Conservation (phyloP, 2,329 filamentous ascomycete species). For the Cladophialophora yegresii region DNA sequence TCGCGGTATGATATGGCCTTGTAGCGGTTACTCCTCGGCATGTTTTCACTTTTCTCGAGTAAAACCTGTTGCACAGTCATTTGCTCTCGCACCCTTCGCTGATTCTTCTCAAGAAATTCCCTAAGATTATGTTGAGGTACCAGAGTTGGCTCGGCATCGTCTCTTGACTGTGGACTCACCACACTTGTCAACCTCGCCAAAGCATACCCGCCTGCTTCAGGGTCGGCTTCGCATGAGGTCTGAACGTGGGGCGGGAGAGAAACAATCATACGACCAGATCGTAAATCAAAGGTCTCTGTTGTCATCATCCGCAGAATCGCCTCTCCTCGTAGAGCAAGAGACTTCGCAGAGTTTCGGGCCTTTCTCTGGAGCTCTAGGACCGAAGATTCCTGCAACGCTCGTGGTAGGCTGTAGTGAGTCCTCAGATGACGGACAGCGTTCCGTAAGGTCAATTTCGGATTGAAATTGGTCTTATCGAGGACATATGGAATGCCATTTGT, state of each 20-base stretch:
- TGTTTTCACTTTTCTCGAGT: conserved; percentile 7
- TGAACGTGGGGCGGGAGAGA: conserved; percentile 16
- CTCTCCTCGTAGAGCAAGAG: conserved; percentile 17
- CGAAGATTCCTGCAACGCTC: conserved; percentile 58
- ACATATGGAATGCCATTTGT: conserved; percentile 71
- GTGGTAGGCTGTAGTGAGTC: conserved; percentile 62
- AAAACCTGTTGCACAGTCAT: conserved; percentile 23
- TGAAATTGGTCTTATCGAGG: conserved; percentile 80
- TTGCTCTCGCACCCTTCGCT: not conserved
- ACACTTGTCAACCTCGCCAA: conserved; percentile 29
- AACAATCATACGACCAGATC: conserved; percentile 26
- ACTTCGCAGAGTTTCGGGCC: conserved; percentile 12
- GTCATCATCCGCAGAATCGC: conserved; percentile 14
- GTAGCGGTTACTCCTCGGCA: not conserved
- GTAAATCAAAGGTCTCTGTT: conserved; percentile 25
- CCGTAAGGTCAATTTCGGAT: conserved; percentile 72
- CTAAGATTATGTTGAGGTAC: conserved; percentile 17
- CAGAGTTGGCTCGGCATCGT: conserved; percentile 22
- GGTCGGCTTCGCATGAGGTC: conserved; percentile 14
- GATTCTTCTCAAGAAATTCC: conserved; percentile 23
- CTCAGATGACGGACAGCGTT: conserved; percentile 77
- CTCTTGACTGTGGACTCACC: conserved; percentile 26
- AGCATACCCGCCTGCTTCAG: conserved; percentile 23
- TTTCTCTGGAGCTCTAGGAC: conserved; percentile 22
- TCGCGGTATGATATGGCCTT: not conserved